Evolutionary conservation across 2,329 filamentous ascomycete species (phyloP).

Genomic region (Celoporthe dispersa): DNA sequence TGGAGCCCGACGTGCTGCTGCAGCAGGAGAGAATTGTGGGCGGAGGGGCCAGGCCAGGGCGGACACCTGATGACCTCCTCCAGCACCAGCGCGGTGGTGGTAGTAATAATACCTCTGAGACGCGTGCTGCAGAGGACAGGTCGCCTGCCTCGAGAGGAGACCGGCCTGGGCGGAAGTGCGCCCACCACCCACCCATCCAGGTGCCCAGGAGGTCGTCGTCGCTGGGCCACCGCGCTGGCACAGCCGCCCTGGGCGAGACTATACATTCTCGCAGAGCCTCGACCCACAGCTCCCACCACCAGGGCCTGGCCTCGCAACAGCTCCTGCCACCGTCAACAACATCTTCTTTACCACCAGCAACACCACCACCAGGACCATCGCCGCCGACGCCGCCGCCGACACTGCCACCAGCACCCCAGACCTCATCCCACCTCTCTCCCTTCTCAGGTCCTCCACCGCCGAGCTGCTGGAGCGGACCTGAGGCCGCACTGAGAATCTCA

Average conservation of each 20-base stretch:
- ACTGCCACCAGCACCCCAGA: neutral
- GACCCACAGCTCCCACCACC: slow-evolving; percentile 1
- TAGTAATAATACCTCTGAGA: neutral
- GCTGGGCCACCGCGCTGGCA: slow-evolving; percentile 28
- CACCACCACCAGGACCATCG: neutral
- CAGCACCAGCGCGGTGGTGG: slow-evolving; percentile 11
- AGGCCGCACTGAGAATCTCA: slow-evolving; percentile 13
- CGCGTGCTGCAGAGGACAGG: neutral
- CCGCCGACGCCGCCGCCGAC: neutral
- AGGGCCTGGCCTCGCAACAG: slow-evolving; percentile 10
- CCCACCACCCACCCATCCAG: slow-evolving; percentile 5
- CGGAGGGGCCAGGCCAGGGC: neutral
- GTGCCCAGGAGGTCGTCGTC: slow-evolving; percentile 30
- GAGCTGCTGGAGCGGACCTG: slow-evolving; percentile 7
- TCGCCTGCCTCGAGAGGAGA: neutral
- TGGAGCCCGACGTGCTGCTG: slow-evolving; percentile 31
- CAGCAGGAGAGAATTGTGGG: neutral
- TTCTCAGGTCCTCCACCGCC: neutral
- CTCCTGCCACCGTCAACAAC: slow-evolving; percentile 6
- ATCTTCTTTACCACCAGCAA: slow-evolving; percentile 5
- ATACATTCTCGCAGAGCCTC: slow-evolving; percentile 9
- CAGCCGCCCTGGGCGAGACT: slow-evolving; percentile 10
- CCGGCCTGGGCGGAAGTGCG: neutral
- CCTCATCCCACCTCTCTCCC: neutral
- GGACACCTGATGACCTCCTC: neutral